Evolutionary conservation across 345 rosid species (phyloP), one percentile per base, ranked within the genome.

Genomic region (Capsella bursapastoris): DNA sequence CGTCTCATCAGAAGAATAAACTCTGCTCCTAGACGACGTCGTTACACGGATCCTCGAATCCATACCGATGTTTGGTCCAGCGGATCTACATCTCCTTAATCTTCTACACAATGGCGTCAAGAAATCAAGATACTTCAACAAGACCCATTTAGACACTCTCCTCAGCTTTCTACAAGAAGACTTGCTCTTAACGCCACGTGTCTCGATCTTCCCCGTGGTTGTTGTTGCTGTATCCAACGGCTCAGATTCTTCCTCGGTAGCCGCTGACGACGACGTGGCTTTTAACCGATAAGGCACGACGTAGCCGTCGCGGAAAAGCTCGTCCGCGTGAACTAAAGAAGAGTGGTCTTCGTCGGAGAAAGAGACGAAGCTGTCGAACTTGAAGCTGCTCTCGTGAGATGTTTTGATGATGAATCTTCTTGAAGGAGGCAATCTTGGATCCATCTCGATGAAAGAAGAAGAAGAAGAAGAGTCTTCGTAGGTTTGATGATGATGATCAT

Each of bases 371-470:
- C 80, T 88, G 56, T 91, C 96, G 67, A 91, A 89, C 69, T 89
- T 87, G 82, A 88, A 88, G 67, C 78, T 78, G 41, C 77, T 67
- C 58, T 93, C 98, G 37, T 86, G 86, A 62, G 93, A 74, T 64
- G 52, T 64, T 43, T 62, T 83, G 72, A 81, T 75, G 49, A 83
- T 78, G 87, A 91, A 94, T 78, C 97, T 87, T 87, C 84, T 88
- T 7, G 98, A 94, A 35, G 97, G 93, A 57, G 96, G 89, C 82
- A 90, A 78, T 74, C 86, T 88, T 14, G 98, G 97, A 85, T 93
- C 98, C 98, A 93, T 89, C 77, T 93, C 97, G 31, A 93, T 93
- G 90, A 89, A 93, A 32, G 88, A 88, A 71, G 93, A 84, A 50
- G 85, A 85, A 72, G 92, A 84, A 62, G 88, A 88, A 70, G 92